These are phyloP conservation scores for Protea cynaroides DNA, from an alignment of 164 flowering plant species.

Conservation along the genomic window DNA sequence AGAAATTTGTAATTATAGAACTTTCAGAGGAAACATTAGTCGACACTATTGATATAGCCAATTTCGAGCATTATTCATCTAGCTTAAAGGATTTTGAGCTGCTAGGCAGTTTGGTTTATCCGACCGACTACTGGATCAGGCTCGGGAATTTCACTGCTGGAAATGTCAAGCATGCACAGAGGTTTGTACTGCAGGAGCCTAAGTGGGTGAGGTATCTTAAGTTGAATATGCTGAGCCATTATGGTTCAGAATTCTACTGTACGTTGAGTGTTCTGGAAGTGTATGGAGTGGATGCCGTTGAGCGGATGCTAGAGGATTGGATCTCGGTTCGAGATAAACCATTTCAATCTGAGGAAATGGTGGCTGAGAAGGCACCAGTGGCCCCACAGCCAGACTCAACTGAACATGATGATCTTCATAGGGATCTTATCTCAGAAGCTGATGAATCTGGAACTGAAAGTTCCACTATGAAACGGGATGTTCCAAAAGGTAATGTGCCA, in stretches of 20 bases:
- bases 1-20: slow-evolving; percentile 81
- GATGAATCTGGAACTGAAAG: slow-evolving; percentile 31
- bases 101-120: slow-evolving; percentile 77
- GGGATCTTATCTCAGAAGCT: slow-evolving; percentile 19
- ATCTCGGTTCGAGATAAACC: slow-evolving; percentile 48
- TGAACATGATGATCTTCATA: slow-evolving; percentile 26
- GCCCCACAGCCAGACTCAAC: slow-evolving; percentile 23
- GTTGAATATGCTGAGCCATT: slow-evolving; percentile 69
- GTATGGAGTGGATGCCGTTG: slow-evolving; percentile 98
- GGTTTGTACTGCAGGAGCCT: slow-evolving; percentile 74
- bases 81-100: slow-evolving; percentile 84
- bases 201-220: slow-evolving; percentile 90
- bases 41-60: slow-evolving; percentile 75
- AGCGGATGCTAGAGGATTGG: slow-evolving; percentile 92
- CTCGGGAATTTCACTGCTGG: slow-evolving; percentile 84
- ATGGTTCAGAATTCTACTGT: slow-evolving; percentile 94
- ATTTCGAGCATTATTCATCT: slow-evolving; percentile 93
- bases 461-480: slow-evolving; percentile 25
- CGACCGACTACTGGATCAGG: slow-evolving; percentile 69
- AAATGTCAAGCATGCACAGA: slow-evolving; percentile 79
- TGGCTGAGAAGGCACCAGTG: slow-evolving; percentile 20
- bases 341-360: slow-evolving; percentile 30
- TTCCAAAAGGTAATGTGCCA: slow-evolving; percentile 25
- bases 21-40: slow-evolving; percentile 97
- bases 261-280: slow-evolving; percentile 79